These are phyloP conservation scores for Sclerotinia subarctica DNA, from an alignment of 2,329 filamentous ascomycete species.

Conservation along the genomic window DNA sequence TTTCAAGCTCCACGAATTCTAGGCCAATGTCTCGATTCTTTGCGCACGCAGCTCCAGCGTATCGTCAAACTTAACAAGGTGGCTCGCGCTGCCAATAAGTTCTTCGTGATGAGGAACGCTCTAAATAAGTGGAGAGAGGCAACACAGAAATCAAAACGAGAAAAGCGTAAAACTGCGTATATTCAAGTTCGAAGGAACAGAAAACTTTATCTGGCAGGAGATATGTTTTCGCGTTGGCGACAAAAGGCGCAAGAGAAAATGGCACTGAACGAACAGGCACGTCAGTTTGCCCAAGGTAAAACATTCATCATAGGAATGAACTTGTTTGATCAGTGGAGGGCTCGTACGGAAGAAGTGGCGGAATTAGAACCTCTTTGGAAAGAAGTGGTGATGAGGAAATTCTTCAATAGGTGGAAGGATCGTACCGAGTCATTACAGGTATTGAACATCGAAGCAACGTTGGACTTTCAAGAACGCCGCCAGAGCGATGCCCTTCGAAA, in stretches of 20 bases:
- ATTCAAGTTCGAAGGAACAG: constrained; percentile 33
- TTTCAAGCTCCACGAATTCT: constrained; percentile 29
- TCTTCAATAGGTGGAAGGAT: constrained; percentile 33
- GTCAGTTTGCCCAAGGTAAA: constrained; percentile 30
- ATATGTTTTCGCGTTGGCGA: constrained; percentile 33
- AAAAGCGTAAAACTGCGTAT: constrained; percentile 37
- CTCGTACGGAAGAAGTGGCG: constrained; percentile 31
- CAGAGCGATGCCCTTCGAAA: constrained; percentile 34
- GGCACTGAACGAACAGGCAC: constrained; percentile 35
- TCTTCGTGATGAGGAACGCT: constrained; percentile 33
- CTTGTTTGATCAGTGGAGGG: constrained; percentile 37
- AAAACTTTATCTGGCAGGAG: constrained; percentile 35
- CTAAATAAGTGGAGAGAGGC: constrained; percentile 36
- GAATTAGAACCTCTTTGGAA: constrained; percentile 32
- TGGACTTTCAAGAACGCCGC: constrained; percentile 34
- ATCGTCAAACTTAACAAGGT: constrained; percentile 29
- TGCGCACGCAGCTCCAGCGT: constrained; percentile 30
- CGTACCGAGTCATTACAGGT: constrained; percentile 28
- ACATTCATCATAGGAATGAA: constrained; percentile 33
- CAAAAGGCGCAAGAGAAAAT: constrained; percentile 29
- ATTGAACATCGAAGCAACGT: constrained; percentile 33
- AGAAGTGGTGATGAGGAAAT: constrained; percentile 30
- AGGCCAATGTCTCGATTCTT: constrained; percentile 25
- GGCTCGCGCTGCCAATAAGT: constrained; percentile 35
- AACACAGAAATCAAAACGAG: constrained; percentile 32